phyloP scores from a whole-genome alignment of 2,329 filamentous ascomycete species.

The Hawksworthiomyces lignivorus region DNA sequence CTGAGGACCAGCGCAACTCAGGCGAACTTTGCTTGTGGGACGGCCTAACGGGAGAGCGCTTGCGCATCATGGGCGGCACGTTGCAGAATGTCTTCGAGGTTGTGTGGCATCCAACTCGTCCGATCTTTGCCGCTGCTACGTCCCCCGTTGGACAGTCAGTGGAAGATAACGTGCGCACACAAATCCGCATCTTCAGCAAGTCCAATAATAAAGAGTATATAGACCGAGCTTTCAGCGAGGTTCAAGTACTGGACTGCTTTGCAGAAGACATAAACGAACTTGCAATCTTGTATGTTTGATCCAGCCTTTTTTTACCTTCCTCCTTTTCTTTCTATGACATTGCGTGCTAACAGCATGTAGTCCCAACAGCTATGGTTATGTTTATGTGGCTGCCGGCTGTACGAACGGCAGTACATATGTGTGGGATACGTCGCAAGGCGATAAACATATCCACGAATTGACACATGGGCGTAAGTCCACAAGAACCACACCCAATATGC shows the following conservation, averaged over 20 bases:
- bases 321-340: slow-evolving; percentile 11
- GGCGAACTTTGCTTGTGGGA: slow-evolving; percentile 57
- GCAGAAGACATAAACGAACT: slow-evolving; percentile 58
- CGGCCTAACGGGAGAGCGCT: slow-evolving; percentile 31
- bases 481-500: too few species aligned
- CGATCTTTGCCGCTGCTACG: slow-evolving; percentile 50
- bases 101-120: slow-evolving; percentile 50
- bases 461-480: slow-evolving; percentile 39
- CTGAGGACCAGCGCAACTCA: slow-evolving; percentile 47
- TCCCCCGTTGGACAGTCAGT: slow-evolving; percentile 41
- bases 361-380: slow-evolving; percentile 42
- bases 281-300: slow-evolving; percentile 40
- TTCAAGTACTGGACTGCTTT: slow-evolving; percentile 50
- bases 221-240: slow-evolving; percentile 32
- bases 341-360: slow-evolving; percentile 25
- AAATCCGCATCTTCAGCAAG: slow-evolving; percentile 47
- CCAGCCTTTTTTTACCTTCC: background rate
- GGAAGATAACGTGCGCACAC: slow-evolving; percentile 41
- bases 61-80: slow-evolving; percentile 42
- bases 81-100: slow-evolving; percentile 58
- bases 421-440: slow-evolving; percentile 52
- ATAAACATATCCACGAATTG: slow-evolving; percentile 48
- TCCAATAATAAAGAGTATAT: slow-evolving; percentile 21
- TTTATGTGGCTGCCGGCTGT: slow-evolving; percentile 53
- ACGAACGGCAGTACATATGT: slow-evolving; percentile 56